These are phyloP conservation scores for Dactylellina haptotyla DNA, from an alignment of 2,329 filamentous ascomycete species.

Conservation along the genomic window DNA sequence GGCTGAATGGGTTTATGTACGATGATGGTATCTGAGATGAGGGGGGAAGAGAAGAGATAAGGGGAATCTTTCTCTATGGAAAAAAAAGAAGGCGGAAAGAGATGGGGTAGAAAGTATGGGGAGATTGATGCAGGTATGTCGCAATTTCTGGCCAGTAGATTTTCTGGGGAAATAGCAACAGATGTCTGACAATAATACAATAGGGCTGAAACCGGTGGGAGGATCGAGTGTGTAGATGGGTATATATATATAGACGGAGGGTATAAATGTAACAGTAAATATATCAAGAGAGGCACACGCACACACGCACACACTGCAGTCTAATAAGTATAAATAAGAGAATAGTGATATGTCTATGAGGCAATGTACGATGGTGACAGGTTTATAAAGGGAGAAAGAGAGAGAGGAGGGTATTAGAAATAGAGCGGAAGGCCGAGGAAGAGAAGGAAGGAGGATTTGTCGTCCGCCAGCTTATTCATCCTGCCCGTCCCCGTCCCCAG, in stretches of 20 bases:
- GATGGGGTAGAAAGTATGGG: slow-evolving; percentile 12
- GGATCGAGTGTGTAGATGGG: too few relatives aligned
- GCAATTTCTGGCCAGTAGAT: slow-evolving; percentile 31
- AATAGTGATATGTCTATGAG: not conserved
- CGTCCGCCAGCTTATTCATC: slow-evolving; percentile 14
- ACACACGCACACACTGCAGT: not conserved
- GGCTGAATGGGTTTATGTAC: not conserved
- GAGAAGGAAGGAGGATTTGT: slow-evolving; percentile 10
- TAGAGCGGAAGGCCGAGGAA: slow-evolving; percentile 27
- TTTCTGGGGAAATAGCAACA: not conserved
- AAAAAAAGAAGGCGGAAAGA: slow-evolving; percentile 13
- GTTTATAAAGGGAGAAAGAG: slow-evolving; percentile 5
- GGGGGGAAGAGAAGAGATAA: not conserved
- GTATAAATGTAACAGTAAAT: slow-evolving; percentile 1
- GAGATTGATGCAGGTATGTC: slow-evolving; percentile 44
- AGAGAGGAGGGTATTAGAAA: slow-evolving; percentile 12
- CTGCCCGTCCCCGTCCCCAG: not conserved
- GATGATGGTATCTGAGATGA: not conserved
- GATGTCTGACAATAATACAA: not conserved
- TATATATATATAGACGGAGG: not conserved
- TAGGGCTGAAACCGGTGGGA: not conserved
- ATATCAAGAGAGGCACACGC: not conserved
- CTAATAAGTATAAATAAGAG: slow-evolving; percentile 6
- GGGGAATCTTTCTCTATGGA: too few relatives aligned
- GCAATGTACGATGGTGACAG: too few relatives aligned